Evolutionary conservation across 257 asterid genomes (phyloP), one percentile per base, ranked within the genome.

Genomic region (Buddleja alternifolia): DNA sequence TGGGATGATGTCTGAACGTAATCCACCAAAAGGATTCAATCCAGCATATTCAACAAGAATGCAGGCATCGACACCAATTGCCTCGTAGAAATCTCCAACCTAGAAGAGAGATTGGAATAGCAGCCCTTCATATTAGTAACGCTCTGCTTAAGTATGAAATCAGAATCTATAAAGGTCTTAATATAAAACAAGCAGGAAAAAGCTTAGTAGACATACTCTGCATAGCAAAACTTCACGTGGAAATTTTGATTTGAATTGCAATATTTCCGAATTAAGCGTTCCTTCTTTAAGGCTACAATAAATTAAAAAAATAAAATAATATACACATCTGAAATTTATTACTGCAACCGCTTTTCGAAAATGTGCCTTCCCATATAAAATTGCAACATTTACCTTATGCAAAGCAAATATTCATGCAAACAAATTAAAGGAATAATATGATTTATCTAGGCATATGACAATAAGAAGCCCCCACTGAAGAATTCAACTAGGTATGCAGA

Each of bases 31-130:
- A 45, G 99, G 99, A 86, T 93, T 93, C 78, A 93, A 84, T 45
- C 99, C 97, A 82, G 96, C 99, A 80, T 90, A 91, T 75, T 93
- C 99, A 64, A 93, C 99, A 67, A 93, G 96, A 77, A 93, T 83
- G 83, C 97, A 90, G 52, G 99, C 97, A 87, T 90, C 99, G 60
- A 87, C 59, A 54, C 99, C 99, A 72, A 93, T 81, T 0, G 99
- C 92, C 88, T 93, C 99, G 42, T 93, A 93, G 71, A 93, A 93
- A 1, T 93, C 99, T 65, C 99, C 99, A 61, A 93, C 99, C 99
- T 93, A 75, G 50, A 75, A 74, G 37, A 45, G 59, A 62, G 56
- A 61, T 65, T 46, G 62, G 63, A 70, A 40, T 58, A 54, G 7
- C 25, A 39, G 55, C 62, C 62, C 8, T 42, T 37, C 48, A 50